A percentile compares a stretch with the other conserved stretches of the same genome.
Conservation (phyloP, 108 stramenopile genomes). For the Nannochloropsis gaditana region DNA sequence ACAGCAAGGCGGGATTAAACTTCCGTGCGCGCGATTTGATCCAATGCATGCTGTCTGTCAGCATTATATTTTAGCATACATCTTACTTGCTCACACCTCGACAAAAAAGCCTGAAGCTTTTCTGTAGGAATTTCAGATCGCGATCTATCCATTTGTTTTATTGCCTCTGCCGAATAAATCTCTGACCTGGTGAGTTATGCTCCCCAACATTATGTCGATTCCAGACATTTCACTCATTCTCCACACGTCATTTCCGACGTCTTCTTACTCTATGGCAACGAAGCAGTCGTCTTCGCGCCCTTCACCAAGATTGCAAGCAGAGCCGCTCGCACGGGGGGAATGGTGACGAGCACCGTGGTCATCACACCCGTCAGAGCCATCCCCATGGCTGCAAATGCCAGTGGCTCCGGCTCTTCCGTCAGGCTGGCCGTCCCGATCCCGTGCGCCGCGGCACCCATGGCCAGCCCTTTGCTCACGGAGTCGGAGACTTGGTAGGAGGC, state of each 20-base stretch:
- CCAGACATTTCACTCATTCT: background rate
- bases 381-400: slow-evolving; percentile 80
- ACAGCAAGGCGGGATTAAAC: too few relatives aligned
- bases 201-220: too few relatives aligned
- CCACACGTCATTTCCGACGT: background rate
- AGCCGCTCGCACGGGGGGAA: slow-evolving; percentile 33
- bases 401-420: slow-evolving; percentile 75
- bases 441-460: slow-evolving; percentile 82
- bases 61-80: too few relatives aligned
- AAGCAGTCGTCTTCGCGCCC: slow-evolving; percentile 8
- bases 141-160: too few relatives aligned
- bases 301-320: slow-evolving; percentile 34
- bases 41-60: too few relatives aligned
- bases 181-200: too few relatives aligned
- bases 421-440: slow-evolving; percentile 81
- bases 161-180: too few relatives aligned
- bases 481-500: slow-evolving; percentile 64
- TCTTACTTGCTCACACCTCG: too few relatives aligned
- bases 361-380: slow-evolving; percentile 62
- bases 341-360: slow-evolving; percentile 46
- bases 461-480: slow-evolving; percentile 72
- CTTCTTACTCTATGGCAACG: background rate
- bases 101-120: too few relatives aligned
- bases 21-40: too few relatives aligned
- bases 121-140: too few relatives aligned